Evolutionary conservation across 1,139 yeast species (phyloP), one percentile per base, ranked within the genome.

Genomic region (Schizosaccharomyces versatilis): DNA sequence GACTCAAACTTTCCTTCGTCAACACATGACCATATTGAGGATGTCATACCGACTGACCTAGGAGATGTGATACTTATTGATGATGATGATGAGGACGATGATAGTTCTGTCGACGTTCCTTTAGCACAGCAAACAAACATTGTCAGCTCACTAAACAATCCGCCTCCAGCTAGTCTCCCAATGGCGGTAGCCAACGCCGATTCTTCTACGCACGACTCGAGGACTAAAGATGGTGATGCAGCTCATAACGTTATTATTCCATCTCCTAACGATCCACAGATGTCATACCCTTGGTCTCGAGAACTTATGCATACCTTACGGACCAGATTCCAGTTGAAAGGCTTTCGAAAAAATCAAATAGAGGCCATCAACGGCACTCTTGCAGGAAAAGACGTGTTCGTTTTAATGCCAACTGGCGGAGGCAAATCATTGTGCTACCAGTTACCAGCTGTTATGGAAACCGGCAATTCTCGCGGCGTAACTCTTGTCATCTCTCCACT

Each of bases 401-500:
- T 93, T 1, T 71, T 93, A 61, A 90, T 93, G 96, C 99, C 99
- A 0, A 93, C 99, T 0, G 99, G 99, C 51, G 98, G 98, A 54
- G 99, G 99, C 54, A 93, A 93, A 66, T 88, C 97, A 0, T 70
- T 93, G 48, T 93, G 99, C 65, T 93, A 88, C 66, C 99, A 93
- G 67, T 70, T 93, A 17, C 98, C 99, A 0, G 96, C 98, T 0
- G 70, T 90, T 53, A 79, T 90, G 1, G 72, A 73, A 53, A 71
- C 80, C 0, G 97, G 95, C 0, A 72, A 68, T 40, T 82, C 94
- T 0, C 70, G 68, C 15, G 97, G 97, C 12, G 81, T 93, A 0
- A 86, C 98, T 0, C 77, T 93, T 47, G 99, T 93, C 6, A 78
- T 93, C 5, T 88, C 97, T 0, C 99, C 99, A 0, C 74, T 93